Evolutionary conservation across 805 yeast genomes (phyloP).

Genomic region (Pichia phayaonensis): DNA sequence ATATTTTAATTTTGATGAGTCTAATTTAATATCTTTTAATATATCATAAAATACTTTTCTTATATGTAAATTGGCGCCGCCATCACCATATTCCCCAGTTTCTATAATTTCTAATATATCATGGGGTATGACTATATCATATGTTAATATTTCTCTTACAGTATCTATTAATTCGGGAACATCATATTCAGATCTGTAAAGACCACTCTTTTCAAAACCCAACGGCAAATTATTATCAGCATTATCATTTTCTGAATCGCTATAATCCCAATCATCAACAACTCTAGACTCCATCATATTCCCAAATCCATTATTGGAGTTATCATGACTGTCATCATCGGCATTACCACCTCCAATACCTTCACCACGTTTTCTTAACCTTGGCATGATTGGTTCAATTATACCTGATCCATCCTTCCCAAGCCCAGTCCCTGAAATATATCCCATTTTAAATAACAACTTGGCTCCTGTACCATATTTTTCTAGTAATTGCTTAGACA

Average conservation of each 20-base stretch:
- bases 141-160: constrained; percentile 31
- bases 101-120: constrained; percentile 23
- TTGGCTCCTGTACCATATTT: constrained; percentile 81
- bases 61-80: constrained; percentile 10
- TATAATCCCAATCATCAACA: constrained; percentile 11
- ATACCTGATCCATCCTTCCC: constrained; percentile 72
- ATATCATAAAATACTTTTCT: constrained; percentile 15
- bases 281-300: constrained; percentile 11
- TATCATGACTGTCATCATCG: constrained; percentile 26
- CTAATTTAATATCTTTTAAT: constrained; percentile 6
- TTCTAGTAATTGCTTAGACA: constrained; percentile 1
- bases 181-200: constrained; percentile 7
- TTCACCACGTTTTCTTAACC: constrained; percentile 53
- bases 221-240: not conserved
- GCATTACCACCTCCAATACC: constrained; percentile 67
- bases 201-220: constrained; percentile 11
- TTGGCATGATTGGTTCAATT: constrained; percentile 68
- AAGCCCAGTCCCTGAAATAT: constrained; percentile 74
- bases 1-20: constrained; percentile 11
- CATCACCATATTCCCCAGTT: constrained; percentile 19
- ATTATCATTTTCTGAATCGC: constrained; percentile 18
- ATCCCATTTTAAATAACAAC: constrained; percentile 79
- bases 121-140: constrained; percentile 31
- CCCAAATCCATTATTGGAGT: not conserved
- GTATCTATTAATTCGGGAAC: constrained; percentile 29